Base-by-base conservation (phyloP, 2,329 filamentous ascomycete genomes). In the Botrytis galanthina region DNA sequence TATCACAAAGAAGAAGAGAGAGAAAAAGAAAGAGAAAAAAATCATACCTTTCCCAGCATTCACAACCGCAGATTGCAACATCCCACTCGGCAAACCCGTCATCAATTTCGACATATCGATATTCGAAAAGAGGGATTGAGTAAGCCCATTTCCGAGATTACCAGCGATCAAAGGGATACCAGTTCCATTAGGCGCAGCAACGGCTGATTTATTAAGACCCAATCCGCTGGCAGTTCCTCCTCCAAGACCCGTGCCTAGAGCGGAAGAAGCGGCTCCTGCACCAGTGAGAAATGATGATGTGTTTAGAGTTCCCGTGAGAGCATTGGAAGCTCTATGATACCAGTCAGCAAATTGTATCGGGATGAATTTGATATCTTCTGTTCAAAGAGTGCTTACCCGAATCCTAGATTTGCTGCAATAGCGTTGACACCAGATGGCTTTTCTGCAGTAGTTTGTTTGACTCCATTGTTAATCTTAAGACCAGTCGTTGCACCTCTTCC, bases 31-130 rank as follows among this genome's bases (percentile, higher is more conserved):
- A 1, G 10, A 39, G 35, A 9, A 26, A 60, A 29, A 9, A 26
- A 60, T 22, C 62, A 16, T 60, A 72, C 71, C 71, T 48, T 68
- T 72, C 8, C 62, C 71, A 2, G 71, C 71, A 32, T 32, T 72
- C 8, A 72, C 62, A 37, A 72, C 62, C n/a, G 71, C 71, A 44
- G 71, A 72, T 29, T 66, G 57, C 16, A 72, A 14, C 57, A 68
- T 66, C 22, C 62, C 71, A 35, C n/a, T 35, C 26, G 46, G 64
- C n/a, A 72, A 26, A 48, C 29, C 51, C 48, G 9, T 6, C 71
- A 72, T 72, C 18, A 72, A 16, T 67, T 72, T 72, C 10, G 71
- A 72, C 62, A 72, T 68, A 32, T 72, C 71, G 22, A 72, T 48
- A 32, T 72, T 72, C 29, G 62, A 68, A 18, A 72, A 72, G 7